phyloP scores from a whole-genome alignment of 345 rosid species.

The Excoecaria cochinchinensis region DNA sequence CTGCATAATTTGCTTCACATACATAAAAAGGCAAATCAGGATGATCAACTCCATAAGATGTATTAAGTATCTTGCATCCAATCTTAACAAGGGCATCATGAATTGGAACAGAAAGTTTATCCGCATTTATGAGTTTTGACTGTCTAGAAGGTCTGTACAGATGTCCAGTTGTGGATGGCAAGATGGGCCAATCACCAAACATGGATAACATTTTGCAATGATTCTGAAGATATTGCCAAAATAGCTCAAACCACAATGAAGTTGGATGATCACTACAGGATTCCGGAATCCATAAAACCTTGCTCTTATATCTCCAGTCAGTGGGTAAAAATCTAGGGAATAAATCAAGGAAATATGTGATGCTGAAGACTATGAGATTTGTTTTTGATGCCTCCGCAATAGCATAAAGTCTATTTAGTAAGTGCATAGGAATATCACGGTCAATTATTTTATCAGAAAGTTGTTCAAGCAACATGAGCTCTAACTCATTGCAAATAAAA shows the following conservation, averaged over 20 bases:
- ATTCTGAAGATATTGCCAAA: slow-evolving; percentile 74
- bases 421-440: slow-evolving; percentile 49
- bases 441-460: slow-evolving; percentile 69
- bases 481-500: slow-evolving; percentile 74
- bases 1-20: slow-evolving; percentile 56
- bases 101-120: slow-evolving; percentile 60
- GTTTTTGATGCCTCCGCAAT: slow-evolving; percentile 64
- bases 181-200: slow-evolving; percentile 89
- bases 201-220: slow-evolving; percentile 59
- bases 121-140: slow-evolving; percentile 67
- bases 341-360: slow-evolving; percentile 54
- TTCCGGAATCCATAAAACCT: slow-evolving; percentile 70
- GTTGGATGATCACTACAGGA: slow-evolving; percentile 59
- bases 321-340: slow-evolving; percentile 78
- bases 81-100: slow-evolving; percentile 62
- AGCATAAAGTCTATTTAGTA: slow-evolving; percentile 63
- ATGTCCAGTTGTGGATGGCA: slow-evolving; percentile 80
- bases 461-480: slow-evolving; percentile 64
- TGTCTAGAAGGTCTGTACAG: slow-evolving; percentile 65
- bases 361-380: slow-evolving; percentile 55
- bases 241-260: slow-evolving; percentile 76
- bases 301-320: slow-evolving; percentile 71
- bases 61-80: slow-evolving; percentile 79
- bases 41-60: slow-evolving; percentile 57
- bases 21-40: slow-evolving; percentile 68